Conservation (phyloP, 176 grass and related monocot species). For the Avena eriantha region DNA sequence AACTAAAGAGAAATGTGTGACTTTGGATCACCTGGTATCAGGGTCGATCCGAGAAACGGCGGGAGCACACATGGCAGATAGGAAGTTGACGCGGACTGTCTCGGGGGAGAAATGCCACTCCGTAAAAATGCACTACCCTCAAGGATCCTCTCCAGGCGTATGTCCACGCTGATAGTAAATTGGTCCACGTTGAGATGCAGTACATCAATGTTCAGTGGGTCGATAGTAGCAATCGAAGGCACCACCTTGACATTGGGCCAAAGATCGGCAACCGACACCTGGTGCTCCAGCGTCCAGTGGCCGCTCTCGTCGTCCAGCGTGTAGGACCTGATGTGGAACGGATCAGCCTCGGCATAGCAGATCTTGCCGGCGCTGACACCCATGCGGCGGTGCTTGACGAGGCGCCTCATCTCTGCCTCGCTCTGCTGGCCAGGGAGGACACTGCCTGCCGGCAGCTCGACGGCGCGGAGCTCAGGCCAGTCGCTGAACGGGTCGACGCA, state of each 20-base stretch:
- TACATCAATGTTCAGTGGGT: not conserved
- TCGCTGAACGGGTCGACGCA: not conserved
- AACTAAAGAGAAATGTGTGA: not conserved
- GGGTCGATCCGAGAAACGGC: not conserved
- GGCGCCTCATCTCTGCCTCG: not conserved
- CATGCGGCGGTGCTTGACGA: not conserved
- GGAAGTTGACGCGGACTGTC: not conserved
- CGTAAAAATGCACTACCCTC: not conserved
- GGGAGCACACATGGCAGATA: conserved; percentile 27
- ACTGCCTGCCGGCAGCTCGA: not conserved
- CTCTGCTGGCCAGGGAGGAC: not conserved
- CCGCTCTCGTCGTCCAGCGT: conserved; percentile 1
- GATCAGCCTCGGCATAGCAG: not conserved
- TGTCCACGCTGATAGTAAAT: conserved; percentile 15
- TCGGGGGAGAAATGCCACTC: not conserved
- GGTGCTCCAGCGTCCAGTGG: conserved; percentile 7
- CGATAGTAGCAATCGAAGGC: not conserved
- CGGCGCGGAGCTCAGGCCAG: not conserved
- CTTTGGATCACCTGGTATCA: not conserved
- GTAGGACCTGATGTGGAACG: not conserved
- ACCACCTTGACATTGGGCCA: not conserved
- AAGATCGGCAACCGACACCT: not conserved
- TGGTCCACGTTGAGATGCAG: not conserved
- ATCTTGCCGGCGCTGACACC: conserved; percentile 12
- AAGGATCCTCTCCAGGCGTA: not conserved